Base-by-base conservation (phyloP, 345 rosid genomes). In the Rhodamnia argentea region DNA sequence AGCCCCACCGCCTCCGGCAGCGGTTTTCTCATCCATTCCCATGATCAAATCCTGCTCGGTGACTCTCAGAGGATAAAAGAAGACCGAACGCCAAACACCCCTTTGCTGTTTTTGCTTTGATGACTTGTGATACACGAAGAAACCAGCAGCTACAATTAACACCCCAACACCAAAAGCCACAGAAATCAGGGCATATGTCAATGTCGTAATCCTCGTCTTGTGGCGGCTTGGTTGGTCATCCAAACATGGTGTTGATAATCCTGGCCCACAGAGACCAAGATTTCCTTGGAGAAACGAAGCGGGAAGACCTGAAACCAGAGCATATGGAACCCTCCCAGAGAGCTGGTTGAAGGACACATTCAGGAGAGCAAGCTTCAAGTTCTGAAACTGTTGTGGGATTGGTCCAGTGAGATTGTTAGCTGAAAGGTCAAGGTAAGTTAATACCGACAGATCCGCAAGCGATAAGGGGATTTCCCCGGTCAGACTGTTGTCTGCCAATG, bases 231-330 rank as follows among this genome's bases (percentile, higher is more conserved):
- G 87, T 55, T 86, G 90, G 70, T 82, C 84, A 62, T 91, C 92
- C 11, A 94, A 83, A 86, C 99, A 96, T 42, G 95, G 78, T 50
- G 85, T 88, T 13, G 97, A 93, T 87, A 96, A 90, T 86, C 98
- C 97, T 1, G 91, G 96, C 83, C 99, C 98, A 85, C 99, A 95
- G 62, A 96, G 98, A 83, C 92, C 92, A 9, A 92, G 92, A 88
- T 96, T 96, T 87, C 99, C 99, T 88, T 96, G 95, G 85, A 96
- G 88, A 86, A 89, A 95, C 11, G 99, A 96, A 88, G 98, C 99
- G 9, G 98, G 99, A 83, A 95, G 94, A 40, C 99, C 99, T 3
- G 96, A 92, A 85, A 96, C 92, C 52, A 96, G 92, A 70, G 95
- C 90, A 74, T 64, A 90, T 83, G 99, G 93, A 57, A 95, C 98